Percentiles rank a stretch among this genome's conserved stretches.
Evolutionary conservation across 2,329 filamentous ascomycete genomes (phyloP).

Genomic region (Colletotrichum somersetense): DNA sequence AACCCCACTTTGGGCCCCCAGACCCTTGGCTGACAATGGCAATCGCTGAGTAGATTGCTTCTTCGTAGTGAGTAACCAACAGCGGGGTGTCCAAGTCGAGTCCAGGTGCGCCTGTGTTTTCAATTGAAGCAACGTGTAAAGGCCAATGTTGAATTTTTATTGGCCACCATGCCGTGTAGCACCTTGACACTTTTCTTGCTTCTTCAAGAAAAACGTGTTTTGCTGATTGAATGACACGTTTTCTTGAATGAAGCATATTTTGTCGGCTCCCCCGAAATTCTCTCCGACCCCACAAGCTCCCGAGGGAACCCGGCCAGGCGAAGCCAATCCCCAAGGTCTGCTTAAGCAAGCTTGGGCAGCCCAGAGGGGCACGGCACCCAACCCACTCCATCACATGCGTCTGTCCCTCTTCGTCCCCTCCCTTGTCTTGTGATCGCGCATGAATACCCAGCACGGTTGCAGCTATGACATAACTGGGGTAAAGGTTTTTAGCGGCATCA

Average conservation of each 20-base stretch:
- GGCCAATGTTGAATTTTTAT: background rate
- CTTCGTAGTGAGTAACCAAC: background rate
- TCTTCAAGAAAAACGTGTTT: background rate
- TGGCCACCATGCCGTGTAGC: too few species aligned
- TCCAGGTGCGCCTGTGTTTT: background rate
- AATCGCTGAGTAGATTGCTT: background rate
- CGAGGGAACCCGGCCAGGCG: constrained; percentile 12
- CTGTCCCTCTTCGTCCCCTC: constrained; percentile 5
- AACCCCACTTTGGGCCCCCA: background rate
- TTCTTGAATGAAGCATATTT: constrained; percentile 9
- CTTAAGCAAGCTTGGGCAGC: background rate
- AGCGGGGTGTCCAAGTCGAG: background rate
- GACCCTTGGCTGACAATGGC: background rate
- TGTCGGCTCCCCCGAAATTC: background rate
- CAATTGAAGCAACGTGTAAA: background rate
- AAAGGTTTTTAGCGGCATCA: constrained; percentile 40
- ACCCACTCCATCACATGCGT: constrained; percentile 36
- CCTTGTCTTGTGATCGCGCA: constrained; percentile 39
- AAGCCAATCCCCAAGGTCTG: background rate
- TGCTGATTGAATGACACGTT: background rate
- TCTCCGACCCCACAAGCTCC: constrained; percentile 31
- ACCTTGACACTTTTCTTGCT: background rate
- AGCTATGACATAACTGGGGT: constrained; percentile 42
- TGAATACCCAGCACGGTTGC: constrained; percentile 9
- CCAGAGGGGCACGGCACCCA: background rate